These are phyloP conservation scores for Suhomyces chickasaworum DNA, from an alignment of 1,139 yeast species.

Conservation along the genomic window DNA sequence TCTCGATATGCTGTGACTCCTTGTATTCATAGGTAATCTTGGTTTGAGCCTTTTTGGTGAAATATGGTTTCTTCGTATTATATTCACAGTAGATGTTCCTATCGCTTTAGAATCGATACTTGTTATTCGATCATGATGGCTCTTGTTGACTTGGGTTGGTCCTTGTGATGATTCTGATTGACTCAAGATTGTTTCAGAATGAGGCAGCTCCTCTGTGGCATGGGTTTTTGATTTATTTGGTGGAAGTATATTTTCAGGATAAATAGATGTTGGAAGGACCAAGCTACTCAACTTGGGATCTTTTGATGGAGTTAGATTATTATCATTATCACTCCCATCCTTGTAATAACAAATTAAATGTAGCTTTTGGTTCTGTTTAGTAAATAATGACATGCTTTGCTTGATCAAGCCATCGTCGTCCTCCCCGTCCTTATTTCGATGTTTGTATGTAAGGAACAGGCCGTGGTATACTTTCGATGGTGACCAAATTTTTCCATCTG, in stretches of 20 bases:
- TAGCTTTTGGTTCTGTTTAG: conserved; percentile 50
- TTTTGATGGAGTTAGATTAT: conserved; percentile 17
- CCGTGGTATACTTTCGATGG: conserved; percentile 67
- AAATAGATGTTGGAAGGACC: conserved; percentile 19
- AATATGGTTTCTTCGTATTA: not conserved
- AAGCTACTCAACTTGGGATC: conserved; percentile 25
- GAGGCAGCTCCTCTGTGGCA: not conserved
- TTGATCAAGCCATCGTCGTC: conserved; percentile 53
- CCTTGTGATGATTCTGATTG: not conserved
- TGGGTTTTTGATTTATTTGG: not conserved
- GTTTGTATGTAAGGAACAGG: conserved; percentile 59
- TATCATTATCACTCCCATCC: conserved; percentile 1
- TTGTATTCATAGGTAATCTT: not conserved
- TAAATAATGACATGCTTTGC: conserved; percentile 57
- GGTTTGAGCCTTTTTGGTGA: not conserved
- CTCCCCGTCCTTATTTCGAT: conserved; percentile 46
- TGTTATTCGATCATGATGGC: not conserved
- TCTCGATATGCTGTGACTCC: not conserved
- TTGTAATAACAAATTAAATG: conserved; percentile 55
- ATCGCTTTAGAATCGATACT: not conserved
- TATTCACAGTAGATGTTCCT: not conserved
- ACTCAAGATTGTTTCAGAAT: not conserved
- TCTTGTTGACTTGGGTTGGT: not conserved
- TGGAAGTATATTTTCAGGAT: conserved; percentile 10
- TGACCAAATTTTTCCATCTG: conserved; percentile 73